Evolutionary conservation across 139 green algal genomes (phyloP), one percentile per base, ranked within the genome.

Genomic region (Edaphochlamys debaryana): DNA sequence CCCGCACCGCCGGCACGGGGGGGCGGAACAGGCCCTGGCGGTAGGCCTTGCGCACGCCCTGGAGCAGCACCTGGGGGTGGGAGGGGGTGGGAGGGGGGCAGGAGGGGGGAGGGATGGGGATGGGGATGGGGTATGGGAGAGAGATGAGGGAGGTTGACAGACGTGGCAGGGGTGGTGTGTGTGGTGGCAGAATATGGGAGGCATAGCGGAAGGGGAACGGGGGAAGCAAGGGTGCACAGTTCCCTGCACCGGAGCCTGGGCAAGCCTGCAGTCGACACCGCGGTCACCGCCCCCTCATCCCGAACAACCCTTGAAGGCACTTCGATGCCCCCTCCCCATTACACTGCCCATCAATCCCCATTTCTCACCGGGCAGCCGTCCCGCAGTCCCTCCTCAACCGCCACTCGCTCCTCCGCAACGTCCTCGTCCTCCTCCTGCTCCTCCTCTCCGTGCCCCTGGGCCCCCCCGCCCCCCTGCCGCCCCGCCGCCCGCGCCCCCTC

Each of bases 11-110:
- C 13, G n/a, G 69, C 40, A 93, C n/a, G 36, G 80, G 83, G 11
- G 79, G 79, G 60, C 67, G 58, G 30, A 71, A 34, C 40, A 54
- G 20, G 34, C 90, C 90, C 72, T 77, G 86, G 36, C 58, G 45
- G 80, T 93, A 96, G 7, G 70, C 75, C 89, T 95, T 95, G 37
- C 67, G 73, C 38, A 95, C 80, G 29, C 91, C 92, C 54, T 85
- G 38, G 60, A 95, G 71, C 72, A 94, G 62, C 73, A 94, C 87
- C 63, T 81, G 60, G 25, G 0, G 1, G 37, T 36, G 32, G 9
- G 69, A 54, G 72, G 86, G 64, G 37, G 77, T 22, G 32, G 8
- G 40, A 25, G 36, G 20, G 63, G 54, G 66, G 40, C 1, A 29
- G 34, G 68, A 78, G 67, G n/a, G 17, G 52, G 5, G 23, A 34